These are phyloP conservation scores for Setaria viridis DNA, from an alignment of 202 grass and related monocot genomes.

Conservation along the genomic window DNA sequence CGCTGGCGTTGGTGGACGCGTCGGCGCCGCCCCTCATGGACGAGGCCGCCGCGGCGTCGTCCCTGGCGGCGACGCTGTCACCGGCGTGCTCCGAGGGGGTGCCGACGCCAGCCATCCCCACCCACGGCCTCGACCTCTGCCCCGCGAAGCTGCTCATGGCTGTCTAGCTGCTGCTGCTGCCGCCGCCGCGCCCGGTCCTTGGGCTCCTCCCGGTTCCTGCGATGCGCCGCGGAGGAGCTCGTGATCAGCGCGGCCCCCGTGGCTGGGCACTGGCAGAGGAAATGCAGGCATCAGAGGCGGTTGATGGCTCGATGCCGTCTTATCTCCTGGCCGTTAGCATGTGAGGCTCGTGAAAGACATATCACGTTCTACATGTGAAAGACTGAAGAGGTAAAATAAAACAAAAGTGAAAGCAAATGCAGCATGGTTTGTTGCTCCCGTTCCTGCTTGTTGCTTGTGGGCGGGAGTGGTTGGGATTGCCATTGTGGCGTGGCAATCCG, in stretches of 20 bases:
- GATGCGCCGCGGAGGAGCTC: background rate
- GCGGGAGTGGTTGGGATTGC: background rate
- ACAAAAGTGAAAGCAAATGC: background rate
- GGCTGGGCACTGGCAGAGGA: constrained; percentile 6
- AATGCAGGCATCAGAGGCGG: constrained; percentile 36
- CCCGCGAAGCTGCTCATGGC: constrained; percentile 68
- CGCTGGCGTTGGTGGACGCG: constrained; percentile 71
- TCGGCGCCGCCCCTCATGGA: constrained; percentile 67
- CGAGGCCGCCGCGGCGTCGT: constrained; percentile 54
- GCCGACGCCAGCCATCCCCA: constrained; percentile 34
- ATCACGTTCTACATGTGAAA: constrained; percentile 57
- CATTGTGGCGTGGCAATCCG: background rate
- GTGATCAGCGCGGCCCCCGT: background rate
- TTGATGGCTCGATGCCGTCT: background rate
- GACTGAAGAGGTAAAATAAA: constrained; percentile 2
- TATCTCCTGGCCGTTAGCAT: constrained; percentile 33
- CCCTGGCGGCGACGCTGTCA: constrained; percentile 44
- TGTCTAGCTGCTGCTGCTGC: no score
- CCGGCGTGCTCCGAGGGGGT: constrained; percentile 40
- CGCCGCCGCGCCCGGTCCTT: no score
- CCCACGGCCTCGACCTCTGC: constrained; percentile 71
- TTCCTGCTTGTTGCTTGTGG: background rate
- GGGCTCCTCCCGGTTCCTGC: background rate
- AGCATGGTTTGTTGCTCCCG: constrained; percentile 19
- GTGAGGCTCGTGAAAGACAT: constrained; percentile 43